Evolutionary conservation across 805 yeast species (phyloP).

Genomic region (Schwanniomyces yamadae): DNA sequence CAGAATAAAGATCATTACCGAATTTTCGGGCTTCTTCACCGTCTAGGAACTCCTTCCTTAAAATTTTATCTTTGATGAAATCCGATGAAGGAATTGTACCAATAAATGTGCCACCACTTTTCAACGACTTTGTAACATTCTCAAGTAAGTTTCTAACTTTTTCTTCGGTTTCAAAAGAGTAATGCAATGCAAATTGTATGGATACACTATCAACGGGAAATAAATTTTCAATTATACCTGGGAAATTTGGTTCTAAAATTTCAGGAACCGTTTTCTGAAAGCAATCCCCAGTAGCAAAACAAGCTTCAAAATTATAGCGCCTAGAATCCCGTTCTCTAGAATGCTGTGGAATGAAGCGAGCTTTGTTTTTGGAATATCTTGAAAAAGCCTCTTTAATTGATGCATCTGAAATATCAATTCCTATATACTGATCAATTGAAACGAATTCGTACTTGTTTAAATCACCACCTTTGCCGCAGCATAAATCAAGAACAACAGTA

Average conservation of each 20-base stretch:
- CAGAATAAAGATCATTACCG: constrained; percentile 84
- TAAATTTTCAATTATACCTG: constrained; percentile 55
- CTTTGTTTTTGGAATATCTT: constrained; percentile 59
- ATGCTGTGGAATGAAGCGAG: constrained; percentile 32
- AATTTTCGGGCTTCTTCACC: constrained; percentile 54
- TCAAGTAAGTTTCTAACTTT: constrained; percentile 70
- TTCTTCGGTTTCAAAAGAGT: constrained; percentile 85
- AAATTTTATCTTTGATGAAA: constrained; percentile 66
- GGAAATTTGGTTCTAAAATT: constrained; percentile 60
- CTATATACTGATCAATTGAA: constrained; percentile 72
- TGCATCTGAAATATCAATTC: constrained; percentile 88
- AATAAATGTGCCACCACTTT: constrained; percentile 81
- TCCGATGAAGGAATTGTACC: constrained; percentile 96
- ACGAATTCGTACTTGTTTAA: constrained; percentile 83
- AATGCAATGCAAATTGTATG: constrained; percentile 90
- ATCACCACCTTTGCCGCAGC: constrained; percentile 99
- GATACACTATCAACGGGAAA: constrained; percentile 88
- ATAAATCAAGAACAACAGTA: constrained; percentile 69
- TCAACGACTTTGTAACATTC: constrained; percentile 74
- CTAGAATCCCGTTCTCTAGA: constrained; percentile 33
- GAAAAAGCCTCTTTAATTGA: constrained; percentile 82
- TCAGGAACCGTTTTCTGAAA: constrained; percentile 70
- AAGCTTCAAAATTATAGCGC: constrained; percentile 67
- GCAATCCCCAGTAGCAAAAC: constrained; percentile 90
- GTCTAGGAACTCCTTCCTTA: constrained; percentile 47